These are phyloP conservation scores for Rhododendron henanense DNA, from an alignment of 148 eudicot genomes.

Conservation along the genomic window DNA sequence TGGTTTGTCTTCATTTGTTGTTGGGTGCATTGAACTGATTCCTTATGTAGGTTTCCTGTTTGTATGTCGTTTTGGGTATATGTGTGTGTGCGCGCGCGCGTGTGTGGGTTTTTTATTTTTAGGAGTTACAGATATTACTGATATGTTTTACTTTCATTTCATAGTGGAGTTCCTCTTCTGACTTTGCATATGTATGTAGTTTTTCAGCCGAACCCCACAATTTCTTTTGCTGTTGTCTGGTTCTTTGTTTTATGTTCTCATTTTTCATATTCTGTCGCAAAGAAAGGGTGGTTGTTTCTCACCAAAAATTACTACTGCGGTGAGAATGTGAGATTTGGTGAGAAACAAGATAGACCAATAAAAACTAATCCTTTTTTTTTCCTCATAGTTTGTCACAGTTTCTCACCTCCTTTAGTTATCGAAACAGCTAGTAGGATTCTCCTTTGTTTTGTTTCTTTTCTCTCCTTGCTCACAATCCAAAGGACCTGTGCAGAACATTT, in stretches of 20 bases:
- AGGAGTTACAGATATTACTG: not conserved
- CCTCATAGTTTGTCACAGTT: not conserved
- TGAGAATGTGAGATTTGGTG: not conserved
- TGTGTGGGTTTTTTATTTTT: not conserved
- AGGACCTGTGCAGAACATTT: not conserved
- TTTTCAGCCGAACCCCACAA: not conserved
- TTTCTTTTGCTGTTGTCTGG: not conserved
- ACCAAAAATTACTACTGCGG: not conserved
- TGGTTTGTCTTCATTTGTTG: not conserved
- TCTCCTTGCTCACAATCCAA: not conserved
- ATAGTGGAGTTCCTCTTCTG: not conserved
- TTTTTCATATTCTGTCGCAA: not conserved
- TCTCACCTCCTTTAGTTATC: not conserved
- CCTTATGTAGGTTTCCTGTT: not conserved
- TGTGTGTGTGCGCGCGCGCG: no score
- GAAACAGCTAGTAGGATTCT: not conserved
- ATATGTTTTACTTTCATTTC: not conserved
- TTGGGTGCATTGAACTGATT: not conserved
- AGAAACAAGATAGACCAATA: not conserved
- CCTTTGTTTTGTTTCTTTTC: not conserved
- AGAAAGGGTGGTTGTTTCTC: not conserved
- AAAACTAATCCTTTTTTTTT: not conserved
- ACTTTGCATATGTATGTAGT: not conserved
- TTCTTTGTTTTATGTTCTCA: not conserved
- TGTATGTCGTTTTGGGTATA: not conserved